Base-by-base conservation (phyloP, 768 basidiomycete species). In the Saitozyma podzolica region DNA sequence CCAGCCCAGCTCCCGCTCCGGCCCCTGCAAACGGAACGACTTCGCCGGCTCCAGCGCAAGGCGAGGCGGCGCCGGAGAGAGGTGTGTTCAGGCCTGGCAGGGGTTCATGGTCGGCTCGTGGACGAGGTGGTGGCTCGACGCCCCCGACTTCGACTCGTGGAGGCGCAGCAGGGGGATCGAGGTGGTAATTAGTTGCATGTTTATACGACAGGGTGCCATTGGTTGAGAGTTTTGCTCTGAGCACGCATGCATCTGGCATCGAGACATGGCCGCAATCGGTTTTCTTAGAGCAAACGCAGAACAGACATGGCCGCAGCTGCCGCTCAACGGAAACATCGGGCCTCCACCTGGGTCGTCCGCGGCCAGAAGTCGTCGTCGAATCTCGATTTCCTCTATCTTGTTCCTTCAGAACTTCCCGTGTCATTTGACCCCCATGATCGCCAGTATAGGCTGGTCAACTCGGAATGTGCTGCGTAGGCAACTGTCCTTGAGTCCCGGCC, bases 91-190 rank as follows among this genome's bases (percentile, higher is more conserved):
- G 54, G 48, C 61, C 59, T 11, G 54, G 63, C 50, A 47, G 59
- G 59, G 50, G 67, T 53, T 58, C 64, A 17, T 69, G 68, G 40
- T 55, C 37, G 29, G 58, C 37, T 16, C 41, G 19, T 7, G 47
- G 64, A 47, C 54, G 64, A 48, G 53, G 63, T 54, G 61, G 54
- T 53, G 58, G 65, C 19, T 66, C 63, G n/a, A 56, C 52, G 19
- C 40, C 55, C n/a, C 53, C 53, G 20, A 17, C 53, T 40, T 50
- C 54, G 3, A 43, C 54, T 16, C 39, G 61, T 29, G 54, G 61
- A 40, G 61, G 61, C 1, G 54, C 49, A 13, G 37, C 42, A 16
- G 61, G 54, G 14, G 19, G 40, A 54, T 19, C 58, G 65, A 52
- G 66, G 61, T 48, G 65, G 68, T 37, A 29, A 54, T 50, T 58